Conservation (phyloP, 2,329 filamentous ascomycete species). For the Penicillium sp. region DNA sequence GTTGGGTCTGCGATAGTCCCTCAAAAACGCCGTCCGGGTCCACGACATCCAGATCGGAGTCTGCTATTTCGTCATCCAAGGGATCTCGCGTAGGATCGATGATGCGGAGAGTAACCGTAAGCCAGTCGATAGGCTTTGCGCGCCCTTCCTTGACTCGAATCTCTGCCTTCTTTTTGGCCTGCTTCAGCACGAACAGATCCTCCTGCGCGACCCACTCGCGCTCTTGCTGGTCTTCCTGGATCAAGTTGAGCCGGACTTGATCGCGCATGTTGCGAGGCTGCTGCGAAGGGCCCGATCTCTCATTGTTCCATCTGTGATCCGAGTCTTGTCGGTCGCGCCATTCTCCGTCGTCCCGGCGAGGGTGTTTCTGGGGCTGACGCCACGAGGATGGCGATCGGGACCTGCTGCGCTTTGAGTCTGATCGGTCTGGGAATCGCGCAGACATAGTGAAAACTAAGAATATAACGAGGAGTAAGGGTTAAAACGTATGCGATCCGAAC, state of each 20-base stretch:
- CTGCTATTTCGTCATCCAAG: slow-evolving; percentile 77
- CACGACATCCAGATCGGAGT: slow-evolving; percentile 73
- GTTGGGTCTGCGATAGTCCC: slow-evolving; percentile 62
- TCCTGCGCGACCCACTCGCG: slow-evolving; percentile 88
- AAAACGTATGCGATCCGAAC: background rate
- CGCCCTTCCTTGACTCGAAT: slow-evolving; percentile 89
- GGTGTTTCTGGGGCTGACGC: slow-evolving; percentile 36
- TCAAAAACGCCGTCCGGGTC: slow-evolving; percentile 80
- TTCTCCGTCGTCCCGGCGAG: slow-evolving; percentile 35
- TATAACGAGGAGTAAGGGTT: background rate
- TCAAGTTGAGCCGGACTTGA: slow-evolving; percentile 49
- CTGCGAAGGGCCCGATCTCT: slow-evolving; percentile 20
- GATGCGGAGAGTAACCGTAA: slow-evolving; percentile 85
- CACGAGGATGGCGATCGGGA: slow-evolving; percentile 44
- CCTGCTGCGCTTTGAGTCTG: slow-evolving; percentile 40
- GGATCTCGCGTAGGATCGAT: slow-evolving; percentile 78
- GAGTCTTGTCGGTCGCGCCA: slow-evolving; percentile 27
- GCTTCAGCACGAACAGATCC: slow-evolving; percentile 91
- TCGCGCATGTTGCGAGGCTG: slow-evolving; percentile 41
- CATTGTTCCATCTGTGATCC: slow-evolving; percentile 21
- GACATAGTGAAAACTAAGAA: slow-evolving; percentile 28
- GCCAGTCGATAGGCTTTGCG: slow-evolving; percentile 88
- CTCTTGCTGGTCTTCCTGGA: slow-evolving; percentile 75
- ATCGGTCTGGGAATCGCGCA: slow-evolving; percentile 30
- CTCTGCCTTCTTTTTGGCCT: slow-evolving; percentile 96